Percentiles rank a stretch among this genome's conserved stretches.
Conservation (phyloP, 345 rosid species). For the Citrus trifoliata region DNA sequence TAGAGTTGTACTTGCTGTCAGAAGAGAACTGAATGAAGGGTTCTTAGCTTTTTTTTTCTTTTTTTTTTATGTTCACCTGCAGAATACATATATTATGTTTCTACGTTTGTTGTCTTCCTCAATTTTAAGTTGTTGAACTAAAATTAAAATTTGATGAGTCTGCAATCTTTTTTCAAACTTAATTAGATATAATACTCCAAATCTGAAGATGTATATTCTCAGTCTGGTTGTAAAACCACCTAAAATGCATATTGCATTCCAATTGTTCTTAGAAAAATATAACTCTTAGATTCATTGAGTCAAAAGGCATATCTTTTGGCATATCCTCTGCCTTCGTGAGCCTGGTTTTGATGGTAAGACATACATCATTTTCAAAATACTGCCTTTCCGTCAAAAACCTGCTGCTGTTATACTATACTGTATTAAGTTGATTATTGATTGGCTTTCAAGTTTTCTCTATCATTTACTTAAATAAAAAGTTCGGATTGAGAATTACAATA, state of each 20-base stretch:
- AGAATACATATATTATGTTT: neutral
- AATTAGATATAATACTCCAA: neutral
- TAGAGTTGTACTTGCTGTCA: neutral
- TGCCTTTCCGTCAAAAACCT: neutral
- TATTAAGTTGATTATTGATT: neutral
- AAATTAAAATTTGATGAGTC: neutral
- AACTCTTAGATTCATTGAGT: neutral
- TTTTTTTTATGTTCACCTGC: neutral
- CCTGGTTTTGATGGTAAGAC: neutral
- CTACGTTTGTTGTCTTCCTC: neutral
- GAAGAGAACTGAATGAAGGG: neutral
- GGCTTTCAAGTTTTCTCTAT: neutral
- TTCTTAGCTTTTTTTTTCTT: neutral
- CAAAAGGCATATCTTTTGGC: neutral
- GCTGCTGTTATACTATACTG: neutral
- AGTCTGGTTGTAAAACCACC: neutral
- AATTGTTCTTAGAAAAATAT: neutral
- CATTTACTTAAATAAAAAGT: constrained; percentile 12
- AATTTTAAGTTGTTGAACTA: neutral
- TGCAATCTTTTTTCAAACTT: neutral
- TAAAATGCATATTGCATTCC: neutral
- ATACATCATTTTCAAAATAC: neutral
- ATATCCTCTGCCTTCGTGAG: neutral
- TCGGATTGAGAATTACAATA: constrained; percentile 14
- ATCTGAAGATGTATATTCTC: neutral